These are phyloP conservation scores for Scleromitrula shiraiana DNA, from an alignment of 2,329 filamentous ascomycete genomes.

Conservation along the genomic window DNA sequence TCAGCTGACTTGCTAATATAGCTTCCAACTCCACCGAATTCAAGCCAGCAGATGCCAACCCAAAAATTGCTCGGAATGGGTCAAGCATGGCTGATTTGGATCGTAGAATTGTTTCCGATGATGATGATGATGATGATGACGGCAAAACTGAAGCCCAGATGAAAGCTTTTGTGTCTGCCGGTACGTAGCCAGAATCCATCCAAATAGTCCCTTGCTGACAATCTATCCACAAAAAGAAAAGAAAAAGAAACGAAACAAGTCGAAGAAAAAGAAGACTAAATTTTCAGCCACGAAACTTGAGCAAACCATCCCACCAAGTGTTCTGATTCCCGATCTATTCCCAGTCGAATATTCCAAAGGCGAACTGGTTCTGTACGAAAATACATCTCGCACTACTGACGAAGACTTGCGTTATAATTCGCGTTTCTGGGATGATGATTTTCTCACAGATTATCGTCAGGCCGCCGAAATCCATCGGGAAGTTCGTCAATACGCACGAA, in stretches of 20 bases:
- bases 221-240: constrained; percentile 13
- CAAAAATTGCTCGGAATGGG: constrained; percentile 9
- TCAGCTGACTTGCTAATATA: constrained; percentile 6
- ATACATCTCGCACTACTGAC: constrained; percentile 64
- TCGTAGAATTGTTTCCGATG: constrained; percentile 18
- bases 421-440: constrained; percentile 57
- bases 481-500: constrained; percentile 42
- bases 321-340: constrained; percentile 65
- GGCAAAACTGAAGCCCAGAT: constrained; percentile 14
- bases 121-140: constrained; percentile 17
- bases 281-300: constrained; percentile 43
- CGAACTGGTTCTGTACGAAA: constrained; percentile 73
- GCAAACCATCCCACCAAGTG: constrained; percentile 68
- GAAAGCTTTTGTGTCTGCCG: constrained; percentile 6
- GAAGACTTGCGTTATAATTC: constrained; percentile 78
- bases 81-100: constrained; percentile 20
- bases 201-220: background rate
- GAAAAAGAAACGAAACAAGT: constrained; percentile 74
- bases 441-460: constrained; percentile 46
- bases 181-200: constrained; percentile 8
- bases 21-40: constrained; percentile 16
- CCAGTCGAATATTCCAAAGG: constrained; percentile 65
- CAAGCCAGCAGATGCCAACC: constrained; percentile 13
- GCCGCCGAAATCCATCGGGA: constrained; percentile 49
- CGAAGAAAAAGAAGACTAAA: constrained; percentile 64